Base-by-base conservation (phyloP, 306 rosid genomes). In the Ceratonia siliqua region DNA sequence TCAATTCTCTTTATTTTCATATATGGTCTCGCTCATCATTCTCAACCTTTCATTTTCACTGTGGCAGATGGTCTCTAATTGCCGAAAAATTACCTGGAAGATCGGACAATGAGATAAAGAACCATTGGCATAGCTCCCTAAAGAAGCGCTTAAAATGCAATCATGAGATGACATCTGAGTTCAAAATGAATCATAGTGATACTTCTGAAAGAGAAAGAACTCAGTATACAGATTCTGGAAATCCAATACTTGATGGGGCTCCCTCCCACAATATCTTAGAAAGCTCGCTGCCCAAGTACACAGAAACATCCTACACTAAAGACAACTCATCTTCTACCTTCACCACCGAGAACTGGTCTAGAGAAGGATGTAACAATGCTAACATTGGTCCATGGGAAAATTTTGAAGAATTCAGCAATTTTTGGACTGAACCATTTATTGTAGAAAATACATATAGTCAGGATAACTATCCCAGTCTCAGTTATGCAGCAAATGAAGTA, bases 51-150 rank as follows among this genome's bases (percentile, higher is more conserved):
- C n/a, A n/a, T n/a, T n/a, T n/a, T n/a, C n/a, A n/a, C n/a, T 6
- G 28, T 62, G 6, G 28, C 62, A 89, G 95, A 78, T 91, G 95
- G 95, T 84, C 95, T 5, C 1, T 22, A 43, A 91, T 91, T 66
- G 91, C 95, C 39, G 77, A 81, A 48, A 84, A 70, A 2, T 45
- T 91, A 9, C 42, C 84, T 0, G 97, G 97, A 64, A 88, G 97
- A 85, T 84, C 92, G 1, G 93, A 91, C 79, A 88, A 87, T 36
- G 90, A 89, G 68, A 52, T 91, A 42, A 89, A 91, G 79, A 91
- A 87, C 49, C 67, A 84, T 11, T 91, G 93, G 97, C 92, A 89
- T 74, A 89, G 89, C 59, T 76, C 64, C 65, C 62, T 89, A 0
- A 84, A 86, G 80, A 92, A 82, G 76, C 59, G 35, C 10, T 3